These are phyloP conservation scores for Fusarium succisae DNA, from an alignment of 2,329 filamentous ascomycete genomes.

Conservation along the genomic window DNA sequence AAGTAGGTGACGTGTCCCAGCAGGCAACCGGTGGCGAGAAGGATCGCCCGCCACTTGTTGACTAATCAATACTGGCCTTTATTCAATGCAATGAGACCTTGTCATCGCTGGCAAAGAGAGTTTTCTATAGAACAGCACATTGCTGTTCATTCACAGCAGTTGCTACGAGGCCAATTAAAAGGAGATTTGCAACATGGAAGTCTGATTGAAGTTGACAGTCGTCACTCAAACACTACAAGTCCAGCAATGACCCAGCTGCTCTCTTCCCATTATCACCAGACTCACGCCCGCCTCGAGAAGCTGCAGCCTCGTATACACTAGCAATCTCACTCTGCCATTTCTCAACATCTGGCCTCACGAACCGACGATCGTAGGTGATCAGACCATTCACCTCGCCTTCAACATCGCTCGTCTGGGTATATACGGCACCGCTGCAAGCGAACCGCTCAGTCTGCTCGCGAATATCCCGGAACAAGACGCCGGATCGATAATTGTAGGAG, in stretches of 20 bases:
- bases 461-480: slow-evolving; percentile 68
- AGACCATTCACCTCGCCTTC: slow-evolving; percentile 80
- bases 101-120: rapidly evolving
- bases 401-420: slow-evolving; percentile 79
- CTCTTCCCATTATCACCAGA: neutral
- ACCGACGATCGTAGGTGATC: slow-evolving; percentile 72
- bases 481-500: slow-evolving; percentile 73
- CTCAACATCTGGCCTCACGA: slow-evolving; percentile 63
- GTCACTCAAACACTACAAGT: neutral
- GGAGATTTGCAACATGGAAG: neutral
- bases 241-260: neutral
- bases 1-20: neutral
- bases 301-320: slow-evolving; percentile 66
- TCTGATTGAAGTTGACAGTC: neutral
- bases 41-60: neutral
- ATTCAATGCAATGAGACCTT: neutral
- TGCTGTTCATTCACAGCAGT: too few species aligned
- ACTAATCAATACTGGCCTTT: neutral
- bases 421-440: slow-evolving; percentile 73
- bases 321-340: slow-evolving; percentile 71
- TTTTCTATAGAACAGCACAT: neutral
- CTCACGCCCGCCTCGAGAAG: slow-evolving; percentile 32
- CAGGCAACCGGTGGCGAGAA: neutral
- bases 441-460: slow-evolving; percentile 68
- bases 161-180: neutral